A percentile compares a stretch with the other conserved stretches of the same genome.
phyloP scores from a whole-genome alignment of 495 filamentous ascomycete genomes.

The Xanthoparmelia taractica region DNA sequence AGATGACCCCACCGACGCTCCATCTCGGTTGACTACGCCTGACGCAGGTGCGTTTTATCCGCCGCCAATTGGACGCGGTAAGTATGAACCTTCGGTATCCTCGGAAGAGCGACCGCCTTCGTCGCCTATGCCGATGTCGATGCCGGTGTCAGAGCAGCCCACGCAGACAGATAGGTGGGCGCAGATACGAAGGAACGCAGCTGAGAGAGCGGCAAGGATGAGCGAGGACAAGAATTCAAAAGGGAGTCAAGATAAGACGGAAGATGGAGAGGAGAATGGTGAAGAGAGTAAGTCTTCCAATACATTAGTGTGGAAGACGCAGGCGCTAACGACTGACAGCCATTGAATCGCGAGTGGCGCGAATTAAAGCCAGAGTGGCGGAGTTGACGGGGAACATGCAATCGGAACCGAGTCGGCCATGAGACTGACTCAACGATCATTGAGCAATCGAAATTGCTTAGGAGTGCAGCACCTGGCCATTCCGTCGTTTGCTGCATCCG shows the following conservation, averaged over 20 bases:
- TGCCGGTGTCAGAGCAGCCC: neutral
- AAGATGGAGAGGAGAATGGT: slow-evolving; percentile 82
- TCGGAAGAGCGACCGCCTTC: slow-evolving; percentile 22
- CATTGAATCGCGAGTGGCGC: slow-evolving; percentile 90
- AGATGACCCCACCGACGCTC: slow-evolving; percentile 19
- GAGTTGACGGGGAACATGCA: slow-evolving; percentile 86
- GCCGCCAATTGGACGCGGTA: slow-evolving; percentile 19
- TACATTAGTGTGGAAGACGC: neutral
- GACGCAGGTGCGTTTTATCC: slow-evolving; percentile 22
- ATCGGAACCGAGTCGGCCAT: slow-evolving; percentile 3
- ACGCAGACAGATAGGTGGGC: slow-evolving; percentile 68
- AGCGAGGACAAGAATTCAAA: slow-evolving; percentile 45
- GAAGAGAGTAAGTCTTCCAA: slow-evolving; percentile 76
- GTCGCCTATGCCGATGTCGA: slow-evolving; percentile 29
- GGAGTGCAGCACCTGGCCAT: neutral
- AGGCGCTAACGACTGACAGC: slow-evolving; percentile 42
- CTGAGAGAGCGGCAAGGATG: slow-evolving; percentile 58
- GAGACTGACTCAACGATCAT: neutral
- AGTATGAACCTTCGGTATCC: slow-evolving; percentile 23
- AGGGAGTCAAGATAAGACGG: slow-evolving; percentile 41
- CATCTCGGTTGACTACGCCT: slow-evolving; percentile 22
- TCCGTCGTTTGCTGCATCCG: neutral
- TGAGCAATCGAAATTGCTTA: neutral
- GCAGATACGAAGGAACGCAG: slow-evolving; percentile 89
- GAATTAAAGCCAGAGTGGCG: slow-evolving; percentile 95